phyloP scores from a whole-genome alignment of 2,329 filamentous ascomycete genomes.

The Cercospora zeina region DNA sequence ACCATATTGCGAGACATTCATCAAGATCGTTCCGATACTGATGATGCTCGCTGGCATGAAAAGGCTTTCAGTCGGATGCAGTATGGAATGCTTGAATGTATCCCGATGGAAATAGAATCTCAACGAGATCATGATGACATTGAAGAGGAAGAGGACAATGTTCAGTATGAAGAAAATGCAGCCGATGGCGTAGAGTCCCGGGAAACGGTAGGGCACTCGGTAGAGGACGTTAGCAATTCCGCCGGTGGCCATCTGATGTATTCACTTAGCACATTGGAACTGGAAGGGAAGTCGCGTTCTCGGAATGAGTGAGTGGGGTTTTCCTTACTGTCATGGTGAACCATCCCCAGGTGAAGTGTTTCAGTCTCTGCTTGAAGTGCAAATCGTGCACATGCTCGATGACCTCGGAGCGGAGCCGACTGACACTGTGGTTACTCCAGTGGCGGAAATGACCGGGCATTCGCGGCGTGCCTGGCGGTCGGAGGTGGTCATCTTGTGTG shows the following conservation, averaged over 20 bases:
- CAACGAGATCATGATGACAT: slow-evolving; percentile 64
- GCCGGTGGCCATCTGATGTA: slow-evolving; percentile 62
- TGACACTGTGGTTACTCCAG: slow-evolving; percentile 23
- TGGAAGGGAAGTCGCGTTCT: not conserved
- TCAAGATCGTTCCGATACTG: slow-evolving; percentile 61
- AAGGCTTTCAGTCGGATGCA: slow-evolving; percentile 74
- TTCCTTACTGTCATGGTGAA: slow-evolving; percentile 61
- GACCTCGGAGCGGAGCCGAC: slow-evolving; percentile 8
- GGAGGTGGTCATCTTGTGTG: slow-evolving; percentile 8
- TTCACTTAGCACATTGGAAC: slow-evolving; percentile 26
- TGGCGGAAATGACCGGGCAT: slow-evolving; percentile 8
- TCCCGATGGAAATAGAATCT: slow-evolving; percentile 70
- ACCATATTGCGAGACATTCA: slow-evolving; percentile 77
- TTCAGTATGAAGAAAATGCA: slow-evolving; percentile 53
- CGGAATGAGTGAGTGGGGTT: not conserved
- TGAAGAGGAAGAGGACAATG: slow-evolving; percentile 66
- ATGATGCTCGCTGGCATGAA: slow-evolving; percentile 71
- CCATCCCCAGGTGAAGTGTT: slow-evolving; percentile 74
- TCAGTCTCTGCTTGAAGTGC: slow-evolving; percentile 56
- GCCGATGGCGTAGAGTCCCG: slow-evolving; percentile 50
- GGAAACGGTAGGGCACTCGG: slow-evolving; percentile 48
- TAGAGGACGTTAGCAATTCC: slow-evolving; percentile 58
- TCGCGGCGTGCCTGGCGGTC: slow-evolving; percentile 1
- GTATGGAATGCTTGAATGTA: slow-evolving; percentile 69
- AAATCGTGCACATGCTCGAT: slow-evolving; percentile 39